Percentiles rank a stretch among this genome's conserved stretches.
These are phyloP conservation scores for Euryodendron excelsum DNA, from an alignment of 148 eudicot species.

Conservation along the genomic window DNA sequence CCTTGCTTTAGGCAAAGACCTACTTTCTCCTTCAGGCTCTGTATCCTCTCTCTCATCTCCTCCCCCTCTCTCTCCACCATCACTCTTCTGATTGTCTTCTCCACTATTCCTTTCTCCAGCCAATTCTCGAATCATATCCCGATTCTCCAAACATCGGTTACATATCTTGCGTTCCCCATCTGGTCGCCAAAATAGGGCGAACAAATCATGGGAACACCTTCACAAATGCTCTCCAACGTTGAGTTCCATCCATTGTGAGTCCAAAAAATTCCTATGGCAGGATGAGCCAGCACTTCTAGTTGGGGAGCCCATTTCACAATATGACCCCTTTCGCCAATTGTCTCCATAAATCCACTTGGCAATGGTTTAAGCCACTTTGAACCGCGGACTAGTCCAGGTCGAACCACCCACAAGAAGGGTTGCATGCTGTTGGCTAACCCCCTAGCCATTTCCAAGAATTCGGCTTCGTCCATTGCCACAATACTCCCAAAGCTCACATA, in stretches of 20 bases:
- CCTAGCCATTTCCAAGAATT: conserved; percentile 46
- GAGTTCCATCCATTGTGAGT: conserved; percentile 71
- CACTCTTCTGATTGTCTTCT: conserved; percentile 28
- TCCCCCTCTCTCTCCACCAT: conserved; percentile 53
- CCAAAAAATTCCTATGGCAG: conserved; percentile 53
- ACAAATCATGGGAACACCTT: conserved; percentile 68
- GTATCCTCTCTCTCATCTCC: conserved; percentile 39
- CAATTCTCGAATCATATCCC: conserved; percentile 40
- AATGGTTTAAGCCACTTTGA: conserved; percentile 28
- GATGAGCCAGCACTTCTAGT: conserved; percentile 48
- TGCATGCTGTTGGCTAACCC: conserved; percentile 47
- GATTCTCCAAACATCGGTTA: conserved; percentile 42
- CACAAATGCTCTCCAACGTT: conserved; percentile 54
- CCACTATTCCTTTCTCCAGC: conserved; percentile 26
- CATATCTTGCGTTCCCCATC: conserved; percentile 43
- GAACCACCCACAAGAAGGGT: conserved; percentile 64
- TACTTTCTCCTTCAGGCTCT: conserved; percentile 39
- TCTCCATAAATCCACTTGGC: conserved; percentile 36
- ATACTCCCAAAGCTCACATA: conserved; percentile 64
- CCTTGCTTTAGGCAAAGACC: conserved; percentile 32
- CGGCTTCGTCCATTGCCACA: conserved; percentile 25
- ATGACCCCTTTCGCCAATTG: conserved; percentile 29
- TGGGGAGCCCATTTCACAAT: conserved; percentile 69
- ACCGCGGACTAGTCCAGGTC: conserved; percentile 33
- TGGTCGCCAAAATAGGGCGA: conserved; percentile 47